Base-by-base conservation (phyloP, 495 filamentous ascomycete species). In the Trichoderma asperelloides region DNA sequence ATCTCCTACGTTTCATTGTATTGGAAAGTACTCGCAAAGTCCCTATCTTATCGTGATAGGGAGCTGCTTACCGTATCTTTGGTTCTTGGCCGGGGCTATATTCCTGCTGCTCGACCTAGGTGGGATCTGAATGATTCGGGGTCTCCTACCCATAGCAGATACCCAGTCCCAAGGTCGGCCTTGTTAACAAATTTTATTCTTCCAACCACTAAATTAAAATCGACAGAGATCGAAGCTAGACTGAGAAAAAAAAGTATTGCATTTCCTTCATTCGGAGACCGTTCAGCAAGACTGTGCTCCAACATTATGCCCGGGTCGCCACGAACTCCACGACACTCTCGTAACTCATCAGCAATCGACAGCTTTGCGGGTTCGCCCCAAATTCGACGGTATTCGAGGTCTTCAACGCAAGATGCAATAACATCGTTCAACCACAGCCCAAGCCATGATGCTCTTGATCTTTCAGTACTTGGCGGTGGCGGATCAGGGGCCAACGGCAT, bases 241-340 rank as follows among this genome's bases (percentile, higher is more conserved):
- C 18, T 23, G 18, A 2, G 16, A 47, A 47, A 23, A 8, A 21
- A 21, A n/a, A 12, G 60, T 15, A 63, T 63, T 2, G 27, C 16
- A 63, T 64, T 6, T 21, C 12, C 21, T 37, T 63, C 6, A 8
- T 28, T 18, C 4, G 15, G 25, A 25, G 33, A 64, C 9, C 12
- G 30, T 21, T 28, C 33, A 9, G 15, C 63, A 21, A 23, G 18
- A 21, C 4, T 45, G 33, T 9, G 33, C 63, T 64, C 40, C 18
- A 16, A 39, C 23, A 64, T 66, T 37, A 68, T 28, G 65, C 49
- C 65, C 65, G 65, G 62, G 63, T 86, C 89, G 71, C 89, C 90
- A 68, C 81, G 83, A 69, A 88, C 87, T 18, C 86, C 88, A 43
- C 84, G 80, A 64, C 85, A 86, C 74, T 89, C 87, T 73, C 86